Conservation (phyloP, 169 alveolate species). For the Eimeria mitis region DNA sequence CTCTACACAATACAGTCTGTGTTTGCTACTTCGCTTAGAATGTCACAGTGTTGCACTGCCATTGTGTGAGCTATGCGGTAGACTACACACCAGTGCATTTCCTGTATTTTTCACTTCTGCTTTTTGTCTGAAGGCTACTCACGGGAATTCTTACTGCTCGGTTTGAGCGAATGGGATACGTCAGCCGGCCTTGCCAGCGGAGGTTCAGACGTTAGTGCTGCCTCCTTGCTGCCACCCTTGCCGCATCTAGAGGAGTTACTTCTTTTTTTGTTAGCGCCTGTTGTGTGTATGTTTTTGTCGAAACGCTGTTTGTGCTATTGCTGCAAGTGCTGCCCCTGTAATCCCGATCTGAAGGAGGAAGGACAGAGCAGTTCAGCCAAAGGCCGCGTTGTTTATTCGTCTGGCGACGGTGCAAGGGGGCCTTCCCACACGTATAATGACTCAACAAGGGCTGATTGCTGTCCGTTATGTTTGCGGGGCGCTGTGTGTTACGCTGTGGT, state of each 20-base stretch:
- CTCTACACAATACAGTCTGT: neutral
- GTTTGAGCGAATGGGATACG: constrained; percentile 48
- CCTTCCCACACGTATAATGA: neutral
- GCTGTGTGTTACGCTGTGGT: constrained; percentile 52
- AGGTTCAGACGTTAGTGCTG: constrained; percentile 36
- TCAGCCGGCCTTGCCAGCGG: constrained; percentile 63
- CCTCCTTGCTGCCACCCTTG: constrained; percentile 63
- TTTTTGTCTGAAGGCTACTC: constrained; percentile 32
- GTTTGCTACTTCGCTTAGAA: neutral
- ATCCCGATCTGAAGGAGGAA: neutral
- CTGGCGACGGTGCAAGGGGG: neutral
- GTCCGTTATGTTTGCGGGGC: constrained; percentile 35
- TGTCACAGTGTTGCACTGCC: neutral
- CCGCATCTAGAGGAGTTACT: constrained; percentile 68
- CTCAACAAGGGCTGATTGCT: neutral
- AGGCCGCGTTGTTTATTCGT: neutral
- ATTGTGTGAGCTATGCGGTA: neutral
- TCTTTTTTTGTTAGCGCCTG: constrained; percentile 40
- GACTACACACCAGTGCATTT: neutral
- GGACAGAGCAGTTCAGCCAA: neutral
- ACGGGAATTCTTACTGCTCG: constrained; percentile 59
- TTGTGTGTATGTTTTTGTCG: constrained; percentile 14
- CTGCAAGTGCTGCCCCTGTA: constrained; percentile 68
- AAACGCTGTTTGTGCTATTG: constrained; percentile 51
- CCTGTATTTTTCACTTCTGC: neutral